These are phyloP conservation scores for Cinnamomum micranthum DNA, from an alignment of 164 flowering plant species.

Conservation along the genomic window DNA sequence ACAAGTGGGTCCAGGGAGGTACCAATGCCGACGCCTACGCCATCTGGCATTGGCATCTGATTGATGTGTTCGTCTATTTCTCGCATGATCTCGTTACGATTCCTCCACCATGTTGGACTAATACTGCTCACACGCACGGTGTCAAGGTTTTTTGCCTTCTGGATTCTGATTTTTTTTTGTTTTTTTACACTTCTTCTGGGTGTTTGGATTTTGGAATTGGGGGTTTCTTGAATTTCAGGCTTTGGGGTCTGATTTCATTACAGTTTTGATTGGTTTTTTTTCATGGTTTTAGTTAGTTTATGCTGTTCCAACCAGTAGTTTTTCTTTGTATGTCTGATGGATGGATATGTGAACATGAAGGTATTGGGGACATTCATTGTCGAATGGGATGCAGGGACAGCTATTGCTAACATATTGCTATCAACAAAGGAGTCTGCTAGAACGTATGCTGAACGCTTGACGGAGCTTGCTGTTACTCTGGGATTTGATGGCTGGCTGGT, in stretches of 20 bases:
- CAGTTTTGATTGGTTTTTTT: not conserved
- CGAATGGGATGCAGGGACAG: conserved; percentile 82
- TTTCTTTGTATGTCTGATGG: not conserved
- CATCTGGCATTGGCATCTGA: conserved; percentile 94
- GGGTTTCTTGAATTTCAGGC: not conserved
- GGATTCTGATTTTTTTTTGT: not conserved
- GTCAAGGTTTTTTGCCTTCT: conserved; percentile 54
- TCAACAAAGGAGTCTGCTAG: conserved; percentile 64
- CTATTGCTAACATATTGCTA: conserved; percentile 37
- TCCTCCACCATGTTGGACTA: conserved; percentile 94
- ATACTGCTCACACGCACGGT: conserved; percentile 84
- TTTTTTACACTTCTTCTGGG: not conserved
- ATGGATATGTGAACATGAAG: conserved; percentile 28
- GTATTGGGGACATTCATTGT: conserved; percentile 85
- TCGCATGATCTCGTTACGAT: conserved; percentile 78
- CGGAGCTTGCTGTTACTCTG: conserved; percentile 71
- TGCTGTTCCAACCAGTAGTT: not conserved
- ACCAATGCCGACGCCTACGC: conserved; percentile 56
- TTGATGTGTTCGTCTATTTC: conserved; percentile 89
- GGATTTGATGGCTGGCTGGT: conserved; percentile 99
- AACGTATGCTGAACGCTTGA: conserved; percentile 74
- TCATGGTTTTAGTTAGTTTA: no score
- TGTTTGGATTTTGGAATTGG: not conserved
- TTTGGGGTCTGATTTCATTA: not conserved
- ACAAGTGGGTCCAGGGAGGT: conserved; percentile 88